Evolutionary conservation across 2,329 filamentous ascomycete genomes (phyloP), one percentile per base, ranked within the genome.

Genomic region (Bretziella fagacearum): DNA sequence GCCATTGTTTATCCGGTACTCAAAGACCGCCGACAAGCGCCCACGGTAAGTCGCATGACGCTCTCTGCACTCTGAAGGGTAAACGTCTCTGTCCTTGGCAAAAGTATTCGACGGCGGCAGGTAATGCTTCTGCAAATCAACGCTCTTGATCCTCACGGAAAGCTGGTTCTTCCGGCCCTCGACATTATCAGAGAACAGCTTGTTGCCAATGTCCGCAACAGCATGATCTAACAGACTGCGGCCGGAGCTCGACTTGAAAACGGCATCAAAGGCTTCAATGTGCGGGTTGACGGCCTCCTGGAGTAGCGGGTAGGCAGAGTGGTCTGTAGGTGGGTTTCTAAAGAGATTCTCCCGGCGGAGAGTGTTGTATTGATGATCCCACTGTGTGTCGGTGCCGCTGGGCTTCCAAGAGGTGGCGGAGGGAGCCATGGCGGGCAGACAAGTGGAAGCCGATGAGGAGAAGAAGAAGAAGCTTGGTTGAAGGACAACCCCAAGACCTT

Each of bases 41-140:
- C 89, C 91, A 59, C 86, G 73, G 63, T 98, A 98, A 25, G 87
- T 85, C 46, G 77, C 77, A 69, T 96, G 89, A 39, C 91, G 77
- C 65, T 98, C 89, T 69, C 91, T 77, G 66, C 86, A 94, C 66
- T 98, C 91, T 30, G 89, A 77, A 0, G 91, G 91, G 51, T 86
- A 74, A 55, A 98, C 84, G 57, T 91, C 83, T 59, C 91, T 75
- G 62, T 84, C 84, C 56, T 73, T 77, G 47, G 81, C 81, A 58
- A 81, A 79, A 63, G 93, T 94, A 67, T 95, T 95, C 44, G 74
- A 74, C 1, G 80, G 65, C 3, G 87, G 86, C 11, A 95, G 69
- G 54, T 77, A 70, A 8, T 87, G 77, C 63, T 85, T 93, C 54
- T 91, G 82, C 39, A 96, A 71, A 52, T 80, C 80, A 26, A 96